Evolutionary conservation across 1,139 yeast species (phyloP), one percentile per base, ranked within the genome.

Genomic region (Diutina rugosa): DNA sequence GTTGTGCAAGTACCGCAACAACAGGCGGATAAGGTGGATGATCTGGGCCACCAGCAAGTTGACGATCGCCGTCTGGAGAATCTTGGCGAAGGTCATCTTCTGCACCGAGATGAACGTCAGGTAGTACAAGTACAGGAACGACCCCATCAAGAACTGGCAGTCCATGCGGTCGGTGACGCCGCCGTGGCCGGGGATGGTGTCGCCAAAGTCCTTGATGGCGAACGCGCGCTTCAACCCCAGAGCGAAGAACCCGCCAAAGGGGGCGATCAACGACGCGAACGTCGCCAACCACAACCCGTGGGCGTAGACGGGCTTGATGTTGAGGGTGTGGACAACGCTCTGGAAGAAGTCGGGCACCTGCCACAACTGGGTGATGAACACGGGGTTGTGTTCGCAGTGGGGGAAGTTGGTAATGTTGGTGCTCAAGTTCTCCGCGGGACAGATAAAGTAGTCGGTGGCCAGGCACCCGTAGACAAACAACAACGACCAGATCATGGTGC

Each of bases 211-310:
- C 71, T 89, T 89, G 58, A 91, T 91, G 65, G 95, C 88, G 73
- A 93, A 91, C n/a, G 98, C 90, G 70, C 99, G 84, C 74, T 93
- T 93, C 64, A 95, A 78, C 14, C 99, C 99, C 56, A 96, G 87
- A 3, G 99, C 99, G 65, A 93, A 93, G 70, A 93, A 93, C 0
- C 99, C 99, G 56, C 99, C 99, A 68, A 93, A 93, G 58, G 99
- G 99, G 1, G 99, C 99, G 69, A 93, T 87, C 62, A 95, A 78
- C 0, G 98, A 91, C 8, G 99, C 99, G 77, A 95, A 93, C 2
- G 96, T 87, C 12, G 97, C 95, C 62, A 93, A 75, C 54, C 85
- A 79, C 59, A 90, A 79, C 3, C 95, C 85, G 67, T 93, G 99
- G 73, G 91, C 79, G 68, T 93, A 90, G 57, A 93, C 83, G 54